Base-by-base conservation (phyloP, 2,329 filamentous ascomycete species). In the Trematosphaeria pertusa region DNA sequence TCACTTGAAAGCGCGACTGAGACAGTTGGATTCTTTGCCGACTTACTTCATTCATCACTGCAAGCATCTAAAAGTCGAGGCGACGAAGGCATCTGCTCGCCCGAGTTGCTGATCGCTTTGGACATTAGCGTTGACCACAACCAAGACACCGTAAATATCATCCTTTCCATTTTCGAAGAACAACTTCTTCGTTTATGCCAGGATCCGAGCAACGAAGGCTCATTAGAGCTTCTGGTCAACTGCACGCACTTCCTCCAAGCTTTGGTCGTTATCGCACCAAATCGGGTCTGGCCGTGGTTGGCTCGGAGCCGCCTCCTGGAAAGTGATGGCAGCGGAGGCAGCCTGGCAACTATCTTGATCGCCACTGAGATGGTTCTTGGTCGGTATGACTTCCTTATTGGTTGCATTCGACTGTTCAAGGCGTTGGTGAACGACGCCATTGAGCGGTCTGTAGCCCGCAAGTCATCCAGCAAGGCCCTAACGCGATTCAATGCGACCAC, bases 281-380 rank as follows among this genome's bases (percentile, higher is more conserved):
- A 88, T 46, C 82, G 92, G 49, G 86, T 96, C 5, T 97, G 94
- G 92, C 91, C 93, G 3, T 89, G 93, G 67, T 81, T 99, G 61
- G 85, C 87, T 3, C 85, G 90, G 46, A 95, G 90, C 68, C 85
- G 87, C 52, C 77, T 99, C 14, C 78, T 99, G 35, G 88, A 88
- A 58, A 83, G 86, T 5, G 87, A 91, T 56, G 86, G 89, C 8
- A 87, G 86, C 52, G 86, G 86, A 11, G 89, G 91, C 9, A 86
- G 88, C 50, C 80, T 99, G 50, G 84, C 87, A 30, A 85, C 85
- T 38, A 86, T 97, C 40, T 83, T 95, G 2, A 89, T 89, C n/a
- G 87, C 85, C 18, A 83, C 91, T 3, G 94, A 99, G 64, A 81
- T 96, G 46, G 84, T 88, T 2, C 81, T 82, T 4, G 88, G 88